Conservation (phyloP, 2,329 filamentous ascomycete species). For the Talaromyces sp. region DNA sequence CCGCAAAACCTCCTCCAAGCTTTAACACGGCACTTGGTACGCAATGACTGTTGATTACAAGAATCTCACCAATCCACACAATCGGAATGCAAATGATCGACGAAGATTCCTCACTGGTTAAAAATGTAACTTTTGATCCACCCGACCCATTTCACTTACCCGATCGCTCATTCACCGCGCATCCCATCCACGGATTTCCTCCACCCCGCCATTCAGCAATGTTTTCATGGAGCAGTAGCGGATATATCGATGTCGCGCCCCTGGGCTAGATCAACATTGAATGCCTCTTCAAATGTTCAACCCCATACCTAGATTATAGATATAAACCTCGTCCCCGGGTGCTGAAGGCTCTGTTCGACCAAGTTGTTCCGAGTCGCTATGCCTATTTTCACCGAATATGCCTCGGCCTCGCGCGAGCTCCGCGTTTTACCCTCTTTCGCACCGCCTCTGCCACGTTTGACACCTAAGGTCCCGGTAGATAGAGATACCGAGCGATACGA, state of each 20-base stretch:
- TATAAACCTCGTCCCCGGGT: neutral
- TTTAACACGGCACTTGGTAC: neutral
- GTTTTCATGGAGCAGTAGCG: neutral
- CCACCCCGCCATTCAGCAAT: slow-evolving; percentile 6
- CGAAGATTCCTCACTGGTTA: slow-evolving; percentile 4
- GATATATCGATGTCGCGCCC: neutral
- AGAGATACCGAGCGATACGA: slow-evolving; percentile 41
- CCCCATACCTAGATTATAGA: neutral
- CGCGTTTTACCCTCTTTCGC: slow-evolving; percentile 45
- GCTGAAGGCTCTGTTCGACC: neutral
- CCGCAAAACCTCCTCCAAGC: neutral
- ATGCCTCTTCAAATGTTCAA: neutral
- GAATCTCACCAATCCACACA: slow-evolving; percentile 25
- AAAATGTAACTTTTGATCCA: slow-evolving; percentile 2
- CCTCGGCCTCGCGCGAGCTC: slow-evolving; percentile 40
- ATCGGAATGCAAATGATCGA: neutral
- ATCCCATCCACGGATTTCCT: neutral
- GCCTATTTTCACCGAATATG: slow-evolving; percentile 45
- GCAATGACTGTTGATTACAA: slow-evolving; percentile 19
- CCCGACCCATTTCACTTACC: slow-evolving; percentile 5
- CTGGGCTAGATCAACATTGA: neutral
- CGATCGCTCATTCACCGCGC: neutral
- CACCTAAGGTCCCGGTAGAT: slow-evolving; percentile 21
- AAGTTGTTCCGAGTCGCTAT: slow-evolving; percentile 21
- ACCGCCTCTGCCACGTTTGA: slow-evolving; percentile 41